These are phyloP conservation scores for Trametes polyzona DNA, from an alignment of 1,284 basidiomycete genomes.

Conservation along the genomic window DNA sequence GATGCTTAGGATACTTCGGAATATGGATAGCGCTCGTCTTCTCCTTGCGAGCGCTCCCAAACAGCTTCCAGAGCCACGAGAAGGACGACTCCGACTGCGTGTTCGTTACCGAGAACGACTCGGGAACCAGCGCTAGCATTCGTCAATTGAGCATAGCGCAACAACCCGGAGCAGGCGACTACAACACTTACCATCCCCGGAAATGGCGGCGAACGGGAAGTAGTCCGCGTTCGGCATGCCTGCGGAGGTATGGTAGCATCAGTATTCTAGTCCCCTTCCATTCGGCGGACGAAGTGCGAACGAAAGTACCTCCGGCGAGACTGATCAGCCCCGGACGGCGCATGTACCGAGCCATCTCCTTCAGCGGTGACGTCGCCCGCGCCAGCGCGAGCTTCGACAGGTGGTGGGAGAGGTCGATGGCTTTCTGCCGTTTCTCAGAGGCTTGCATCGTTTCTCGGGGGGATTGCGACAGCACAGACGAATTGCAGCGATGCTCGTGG, in stretches of 20 bases:
- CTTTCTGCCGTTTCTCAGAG: conserved; percentile 43
- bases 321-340: conserved; percentile 53
- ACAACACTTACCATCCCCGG: conserved; percentile 43
- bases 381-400: conserved; percentile 58
- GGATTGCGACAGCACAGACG: conserved; percentile 14
- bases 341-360: conserved; percentile 62
- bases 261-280: neutral
- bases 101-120: conserved; percentile 40
- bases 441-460: conserved; percentile 14
- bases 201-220: conserved; percentile 65
- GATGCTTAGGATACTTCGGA: conserved; percentile 57
- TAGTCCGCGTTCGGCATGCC: conserved; percentile 64
- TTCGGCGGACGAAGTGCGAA: neutral
- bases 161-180: conserved; percentile 38
- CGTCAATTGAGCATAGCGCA: conserved; percentile 33
- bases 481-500: conserved; percentile 6
- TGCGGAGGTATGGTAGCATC: conserved; percentile 27
- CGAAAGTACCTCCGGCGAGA: conserved; percentile 57
- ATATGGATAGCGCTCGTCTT: conserved; percentile 58
- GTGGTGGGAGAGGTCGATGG: conserved; percentile 64
- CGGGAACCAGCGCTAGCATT: conserved; percentile 37
- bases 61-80: conserved; percentile 71
- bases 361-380: conserved; percentile 62
- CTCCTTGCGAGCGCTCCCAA: conserved; percentile 47
- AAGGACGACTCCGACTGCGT: conserved; percentile 41